Evolutionary conservation across 2,329 filamentous ascomycete genomes (phyloP).

Genomic region (Mariannaea sp.): DNA sequence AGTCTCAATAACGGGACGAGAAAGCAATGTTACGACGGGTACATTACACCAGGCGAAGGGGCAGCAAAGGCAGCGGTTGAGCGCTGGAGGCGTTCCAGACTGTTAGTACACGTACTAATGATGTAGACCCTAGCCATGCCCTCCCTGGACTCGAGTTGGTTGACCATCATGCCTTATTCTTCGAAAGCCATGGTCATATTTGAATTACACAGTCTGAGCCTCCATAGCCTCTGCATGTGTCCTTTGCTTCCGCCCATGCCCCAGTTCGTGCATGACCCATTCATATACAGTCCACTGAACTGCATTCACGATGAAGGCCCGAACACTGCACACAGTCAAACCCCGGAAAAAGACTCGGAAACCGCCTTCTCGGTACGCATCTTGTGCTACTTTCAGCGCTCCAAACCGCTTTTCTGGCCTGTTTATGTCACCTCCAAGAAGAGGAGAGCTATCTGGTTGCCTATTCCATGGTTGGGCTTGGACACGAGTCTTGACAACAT

Average conservation of each 20-base stretch:
- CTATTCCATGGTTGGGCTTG: slow-evolving; percentile 66
- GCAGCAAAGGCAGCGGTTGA: no score
- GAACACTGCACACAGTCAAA: slow-evolving; percentile 77
- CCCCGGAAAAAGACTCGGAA: slow-evolving; percentile 71
- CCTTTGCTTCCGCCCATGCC: slow-evolving; percentile 29
- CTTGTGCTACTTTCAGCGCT: slow-evolving; percentile 66
- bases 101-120: no score
- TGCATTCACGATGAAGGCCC: slow-evolving; percentile 92
- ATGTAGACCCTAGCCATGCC: neutral
- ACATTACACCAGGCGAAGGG: no score
- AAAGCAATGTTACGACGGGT: no score
- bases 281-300: slow-evolving; percentile 94
- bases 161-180: no score
- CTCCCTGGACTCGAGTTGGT: neutral
- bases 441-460: slow-evolving; percentile 22
- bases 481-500: slow-evolving; percentile 91
- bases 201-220: neutral
- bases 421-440: slow-evolving; percentile 29
- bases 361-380: slow-evolving; percentile 69
- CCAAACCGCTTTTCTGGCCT: slow-evolving; percentile 44
- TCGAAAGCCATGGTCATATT: neutral
- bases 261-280: slow-evolving; percentile 73
- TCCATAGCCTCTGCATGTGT: neutral
- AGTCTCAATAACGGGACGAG: no score
- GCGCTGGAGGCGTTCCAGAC: no score